These are phyloP conservation scores for Novymonas esmeraldas DNA, from an alignment of 208 protist genomes.

Conservation along the genomic window DNA sequence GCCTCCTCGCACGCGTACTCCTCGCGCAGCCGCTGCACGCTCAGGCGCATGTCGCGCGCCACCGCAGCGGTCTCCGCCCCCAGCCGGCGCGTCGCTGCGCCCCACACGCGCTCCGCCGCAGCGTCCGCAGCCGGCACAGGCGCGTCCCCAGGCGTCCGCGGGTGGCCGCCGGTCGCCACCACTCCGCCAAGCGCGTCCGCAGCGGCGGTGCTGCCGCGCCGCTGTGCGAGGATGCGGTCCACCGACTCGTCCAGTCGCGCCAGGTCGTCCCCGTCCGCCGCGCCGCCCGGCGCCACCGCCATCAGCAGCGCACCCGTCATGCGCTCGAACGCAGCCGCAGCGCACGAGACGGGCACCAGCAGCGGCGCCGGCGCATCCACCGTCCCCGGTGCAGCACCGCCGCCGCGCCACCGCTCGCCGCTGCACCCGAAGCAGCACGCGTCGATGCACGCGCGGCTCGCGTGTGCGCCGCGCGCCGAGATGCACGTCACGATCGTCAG, in stretches of 20 bases:
- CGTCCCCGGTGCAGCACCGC: not conserved
- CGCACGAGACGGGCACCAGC: not conserved
- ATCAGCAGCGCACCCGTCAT: conserved; percentile 7
- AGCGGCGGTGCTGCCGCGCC: not conserved
- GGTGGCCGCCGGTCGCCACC: not conserved
- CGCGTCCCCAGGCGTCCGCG: not conserved
- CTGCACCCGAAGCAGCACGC: conserved; percentile 23
- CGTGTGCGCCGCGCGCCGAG: conserved; percentile 8
- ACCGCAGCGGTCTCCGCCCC: not conserved
- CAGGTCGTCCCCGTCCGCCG: not conserved
- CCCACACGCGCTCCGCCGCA: too few species aligned
- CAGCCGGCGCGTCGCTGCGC: not conserved
- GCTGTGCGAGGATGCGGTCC: not conserved
- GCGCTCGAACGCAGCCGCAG: not conserved
- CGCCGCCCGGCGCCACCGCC: not conserved
- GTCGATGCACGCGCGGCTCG: conserved; percentile 23
- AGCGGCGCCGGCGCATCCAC: not conserved
- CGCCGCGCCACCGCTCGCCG: not conserved
- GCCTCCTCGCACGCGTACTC: not conserved
- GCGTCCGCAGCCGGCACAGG: too few species aligned
- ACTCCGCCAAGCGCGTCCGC: not conserved
- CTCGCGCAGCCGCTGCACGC: not conserved
- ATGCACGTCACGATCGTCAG: conserved; percentile 20
- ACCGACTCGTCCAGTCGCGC: not conserved
- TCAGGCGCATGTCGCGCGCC: not conserved